phyloP scores from a whole-genome alignment of 768 basidiomycete species.

The Serendipita sp. region DNA sequence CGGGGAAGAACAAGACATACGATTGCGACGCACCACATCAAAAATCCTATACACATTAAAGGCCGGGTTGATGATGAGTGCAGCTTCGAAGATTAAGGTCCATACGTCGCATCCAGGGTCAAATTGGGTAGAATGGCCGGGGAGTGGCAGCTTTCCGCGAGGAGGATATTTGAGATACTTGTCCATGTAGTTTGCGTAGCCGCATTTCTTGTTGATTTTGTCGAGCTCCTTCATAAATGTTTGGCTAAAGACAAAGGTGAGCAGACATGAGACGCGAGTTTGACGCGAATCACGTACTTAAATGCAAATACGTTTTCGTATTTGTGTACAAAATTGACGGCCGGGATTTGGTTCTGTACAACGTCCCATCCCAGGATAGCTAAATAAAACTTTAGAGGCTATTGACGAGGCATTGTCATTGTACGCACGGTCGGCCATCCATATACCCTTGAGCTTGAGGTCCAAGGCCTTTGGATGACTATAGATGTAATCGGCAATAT shows the following conservation, averaged over 20 bases:
- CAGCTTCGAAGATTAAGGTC: slow-evolving; percentile 47
- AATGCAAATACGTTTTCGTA: slow-evolving; percentile 55
- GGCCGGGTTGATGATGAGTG: slow-evolving; percentile 50
- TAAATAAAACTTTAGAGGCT: slow-evolving; percentile 15
- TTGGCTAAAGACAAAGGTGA: slow-evolving; percentile 27
- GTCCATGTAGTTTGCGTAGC: slow-evolving; percentile 45
- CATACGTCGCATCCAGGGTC: slow-evolving; percentile 50
- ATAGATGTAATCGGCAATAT: slow-evolving; percentile 63
- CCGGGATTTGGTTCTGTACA: slow-evolving; percentile 54
- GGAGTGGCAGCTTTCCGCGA: slow-evolving; percentile 47
- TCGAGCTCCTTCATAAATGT: slow-evolving; percentile 48
- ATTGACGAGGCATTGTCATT: neutral
- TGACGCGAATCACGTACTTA: slow-evolving; percentile 33
- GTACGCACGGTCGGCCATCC: slow-evolving; percentile 53
- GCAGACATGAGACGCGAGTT: neutral
- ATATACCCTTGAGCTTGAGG: slow-evolving; percentile 44
- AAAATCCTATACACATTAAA: slow-evolving; percentile 69
- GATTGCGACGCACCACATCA: slow-evolving; percentile 32
- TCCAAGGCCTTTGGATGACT: slow-evolving; percentile 36
- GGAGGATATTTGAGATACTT: slow-evolving; percentile 57
- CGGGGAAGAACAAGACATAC: neutral
- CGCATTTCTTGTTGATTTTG: slow-evolving; percentile 34
- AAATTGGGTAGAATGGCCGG: slow-evolving; percentile 34
- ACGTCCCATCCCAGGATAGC: slow-evolving; percentile 47
- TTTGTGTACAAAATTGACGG: slow-evolving; percentile 59